phyloP scores from a whole-genome alignment of 1,284 basidiomycete genomes.

The Marasmius oreades region DNA sequence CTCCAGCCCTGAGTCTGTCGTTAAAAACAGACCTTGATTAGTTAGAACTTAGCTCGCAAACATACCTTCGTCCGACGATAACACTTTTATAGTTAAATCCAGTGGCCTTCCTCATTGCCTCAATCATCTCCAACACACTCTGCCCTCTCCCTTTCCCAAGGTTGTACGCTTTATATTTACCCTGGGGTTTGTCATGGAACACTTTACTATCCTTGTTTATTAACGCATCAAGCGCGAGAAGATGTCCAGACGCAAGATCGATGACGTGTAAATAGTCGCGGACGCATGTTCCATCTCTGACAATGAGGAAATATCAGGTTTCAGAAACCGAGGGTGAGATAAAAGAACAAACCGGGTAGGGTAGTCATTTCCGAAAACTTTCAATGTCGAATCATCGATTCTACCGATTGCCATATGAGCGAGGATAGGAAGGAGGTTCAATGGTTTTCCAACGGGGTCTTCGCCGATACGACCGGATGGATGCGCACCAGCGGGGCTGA shows the following conservation, averaged over 20 bases:
- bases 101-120: slow-evolving; percentile 92
- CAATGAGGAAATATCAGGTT: slow-evolving; percentile 9
- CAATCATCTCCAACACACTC: slow-evolving; percentile 92
- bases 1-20: slow-evolving; percentile 67
- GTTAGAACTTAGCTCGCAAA: slow-evolving; percentile 9
- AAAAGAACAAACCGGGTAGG: slow-evolving; percentile 73
- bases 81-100: slow-evolving; percentile 88
- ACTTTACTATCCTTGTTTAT: slow-evolving; percentile 56
- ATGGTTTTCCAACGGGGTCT: slow-evolving; percentile 92
- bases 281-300: slow-evolving; percentile 91
- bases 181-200: slow-evolving; percentile 47
- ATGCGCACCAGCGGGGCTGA: slow-evolving; percentile 92
- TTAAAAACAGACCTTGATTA: neutral
- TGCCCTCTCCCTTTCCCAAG: slow-evolving; percentile 92
- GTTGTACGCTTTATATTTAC: slow-evolving; percentile 91
- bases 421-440: slow-evolving; percentile 91
- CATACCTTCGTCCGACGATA: slow-evolving; percentile 85
- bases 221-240: slow-evolving; percentile 88
- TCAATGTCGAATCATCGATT: slow-evolving; percentile 75
- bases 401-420: slow-evolving; percentile 96
- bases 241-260: slow-evolving; percentile 92
- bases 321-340: neutral
- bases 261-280: slow-evolving; percentile 98
- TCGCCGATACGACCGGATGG: slow-evolving; percentile 96
- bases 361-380: slow-evolving; percentile 98